Evolutionary conservation across 169 alveolate species (phyloP), one percentile per base, ranked within the genome.

Genomic region (Cryptosporidium ryanae): DNA sequence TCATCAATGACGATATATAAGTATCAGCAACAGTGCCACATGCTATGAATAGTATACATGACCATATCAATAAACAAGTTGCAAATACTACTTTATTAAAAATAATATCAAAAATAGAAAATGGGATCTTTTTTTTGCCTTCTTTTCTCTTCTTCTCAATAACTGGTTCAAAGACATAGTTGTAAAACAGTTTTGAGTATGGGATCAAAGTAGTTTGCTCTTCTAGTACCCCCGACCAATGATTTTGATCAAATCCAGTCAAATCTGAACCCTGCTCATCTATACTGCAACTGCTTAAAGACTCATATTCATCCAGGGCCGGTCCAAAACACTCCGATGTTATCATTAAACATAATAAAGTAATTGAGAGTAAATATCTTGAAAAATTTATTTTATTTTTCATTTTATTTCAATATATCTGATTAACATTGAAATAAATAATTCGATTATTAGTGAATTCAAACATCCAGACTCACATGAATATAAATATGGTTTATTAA

Each of bases 21-120:
- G 87, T 76, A 15, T 76, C 87, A 17, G 87, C 87, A 32, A 76
- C 87, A 3, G 87, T 76, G 2, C 87, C 87, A 34, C 87, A 76
- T 21, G 87, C 87, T 43, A 76, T 76, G 21, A 76, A 76, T 54
- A 76, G 52, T 18, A 76, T 76, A 25, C 87, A 76, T 17, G 71
- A 59, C 87, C 87, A 76, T 10, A 55, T 18, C 6, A 76, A 31
- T 43, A 76, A 59, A 44, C 68, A 59, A 2, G 59, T 59, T 44
- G 87, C 55, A 61, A 76, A 76, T 7, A 70, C 63, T 10, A 61
- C 38, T 29, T 76, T 76, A 25, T 76, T 76, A 2, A 76, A 25
- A 29, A 76, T 21, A 10, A 76, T 15, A n/a, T 71, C 76, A 44
- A 61, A 31, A n/a, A 76, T 44, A n/a, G 71, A 49, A 38, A 38